Evolutionary conservation across 1,284 basidiomycete species (phyloP), one percentile per base, ranked within the genome.

Genomic region (Lignosus rhinocerotis): DNA sequence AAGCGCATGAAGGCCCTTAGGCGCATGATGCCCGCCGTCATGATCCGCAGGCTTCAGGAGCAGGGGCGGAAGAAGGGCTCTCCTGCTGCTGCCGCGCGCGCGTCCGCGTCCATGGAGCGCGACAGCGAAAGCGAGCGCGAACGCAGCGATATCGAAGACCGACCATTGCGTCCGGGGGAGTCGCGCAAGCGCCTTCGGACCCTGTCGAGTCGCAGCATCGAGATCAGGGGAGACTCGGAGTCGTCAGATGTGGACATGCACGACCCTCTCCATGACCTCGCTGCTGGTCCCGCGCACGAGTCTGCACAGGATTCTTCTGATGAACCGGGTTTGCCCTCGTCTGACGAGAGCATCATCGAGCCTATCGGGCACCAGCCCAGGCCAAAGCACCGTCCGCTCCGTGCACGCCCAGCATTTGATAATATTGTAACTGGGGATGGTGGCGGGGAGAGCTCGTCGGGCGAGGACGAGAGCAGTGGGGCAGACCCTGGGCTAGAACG

Each of bases 221-320:
- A 64, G 42, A 67, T 72, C 32, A 53, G 59, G 12, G 70, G 69
- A 1, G 70, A 71, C 48, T 62, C 67, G 6, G 70, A 72, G 63
- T 69, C 67, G 61, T 66, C 62, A 38, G 69, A 69, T 46, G 58
- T 60, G 17, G 65, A 64, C 41, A 59, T 52, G 12, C 42, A 55
- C 16, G 56, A 42, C 9, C 21, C 32, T 34, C 38, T 57, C 39
- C 14, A 45, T 17, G 31, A 25, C 8, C 33, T 31, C 5, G 47
- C 19, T 17, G 33, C 39, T 10, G 45, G 14, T 12, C n/a, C 8
- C 10, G 36, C 41, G 21, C 42, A 4, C n/a, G 33, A 17, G 3
- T 16, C 32, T n/a, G 32, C n/a, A 1, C 31, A 7, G 16, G 53
- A 42, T 7, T 49, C 36, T 38, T 36, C 48, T 8, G 39, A 36